A percentile compares a stretch with the other conserved stretches of the same genome.
phyloP scores from a whole-genome alignment of 345 rosid genomes.

The Eucalyptus rudis region DNA sequence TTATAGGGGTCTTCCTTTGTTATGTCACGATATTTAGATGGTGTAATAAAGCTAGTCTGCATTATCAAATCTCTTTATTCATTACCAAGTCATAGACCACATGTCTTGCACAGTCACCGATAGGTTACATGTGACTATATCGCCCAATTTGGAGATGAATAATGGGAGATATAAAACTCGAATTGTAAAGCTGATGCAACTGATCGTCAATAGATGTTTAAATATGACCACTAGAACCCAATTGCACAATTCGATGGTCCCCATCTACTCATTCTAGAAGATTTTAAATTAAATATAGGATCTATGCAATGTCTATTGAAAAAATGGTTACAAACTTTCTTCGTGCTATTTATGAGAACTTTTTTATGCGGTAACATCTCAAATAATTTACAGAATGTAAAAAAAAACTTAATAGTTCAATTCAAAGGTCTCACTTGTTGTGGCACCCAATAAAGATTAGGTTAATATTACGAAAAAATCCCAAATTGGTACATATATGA shows the following conservation, averaged over 20 bases:
- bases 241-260: neutral
- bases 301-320: neutral
- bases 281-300: neutral
- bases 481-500: no score
- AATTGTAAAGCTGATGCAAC: neutral
- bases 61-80: neutral
- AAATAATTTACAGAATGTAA: neutral
- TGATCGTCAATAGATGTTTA: neutral
- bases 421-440: neutral
- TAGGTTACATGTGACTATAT: neutral
- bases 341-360: neutral
- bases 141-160: neutral
- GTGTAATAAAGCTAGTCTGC: neutral
- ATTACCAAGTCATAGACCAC: neutral
- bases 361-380: neutral
- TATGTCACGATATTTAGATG: neutral
- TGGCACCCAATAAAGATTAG: neutral
- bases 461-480: no score
- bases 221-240: neutral
- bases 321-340: neutral
- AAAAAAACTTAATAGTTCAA: neutral
- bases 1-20: neutral
- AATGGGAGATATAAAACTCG: neutral
- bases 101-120: neutral
- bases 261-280: neutral